Evolutionary conservation across 306 rosid species (phyloP).

Genomic region (Lablab purpureus): DNA sequence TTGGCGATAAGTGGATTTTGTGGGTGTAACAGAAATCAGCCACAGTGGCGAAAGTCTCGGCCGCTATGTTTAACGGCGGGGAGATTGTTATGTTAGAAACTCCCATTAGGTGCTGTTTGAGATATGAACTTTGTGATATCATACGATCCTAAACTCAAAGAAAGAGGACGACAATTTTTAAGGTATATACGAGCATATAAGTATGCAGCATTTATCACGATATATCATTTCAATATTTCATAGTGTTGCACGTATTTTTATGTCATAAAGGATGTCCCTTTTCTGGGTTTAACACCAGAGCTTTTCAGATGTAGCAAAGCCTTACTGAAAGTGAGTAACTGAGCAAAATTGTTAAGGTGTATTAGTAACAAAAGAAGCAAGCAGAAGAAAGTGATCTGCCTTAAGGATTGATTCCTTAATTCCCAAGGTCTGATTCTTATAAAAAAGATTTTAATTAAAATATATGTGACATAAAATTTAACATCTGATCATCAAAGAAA

Average conservation of each 20-base stretch:
- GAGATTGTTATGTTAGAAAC: constrained; percentile 63
- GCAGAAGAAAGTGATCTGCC: too few relatives aligned
- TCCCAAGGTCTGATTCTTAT: too few relatives aligned
- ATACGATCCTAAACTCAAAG: constrained; percentile 63
- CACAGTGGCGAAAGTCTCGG: constrained; percentile 63
- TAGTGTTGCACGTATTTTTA: constrained; percentile 49
- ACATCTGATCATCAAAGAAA: too few relatives aligned
- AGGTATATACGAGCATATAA: background rate
- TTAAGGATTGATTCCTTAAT: too few relatives aligned
- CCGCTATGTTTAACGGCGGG: constrained; percentile 81
- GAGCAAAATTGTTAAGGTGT: background rate
- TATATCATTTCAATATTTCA: constrained; percentile 24
- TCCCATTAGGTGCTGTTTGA: constrained; percentile 66
- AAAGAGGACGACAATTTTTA: background rate
- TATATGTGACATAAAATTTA: too few relatives aligned
- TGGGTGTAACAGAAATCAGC: constrained; percentile 81
- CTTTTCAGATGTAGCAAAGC: constrained; percentile 39
- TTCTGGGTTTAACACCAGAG: constrained; percentile 40
- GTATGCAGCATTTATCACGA: background rate
- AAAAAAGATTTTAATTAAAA: too few relatives aligned
- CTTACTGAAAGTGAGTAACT: constrained; percentile 9
- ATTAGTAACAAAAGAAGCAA: too few relatives aligned
- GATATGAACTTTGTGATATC: constrained; percentile 66
- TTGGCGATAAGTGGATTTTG: constrained; percentile 59
- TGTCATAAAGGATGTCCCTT: constrained; percentile 47